Evolutionary conservation across 768 basidiomycete genomes (phyloP).

Genomic region (Boletus reticulatus): DNA sequence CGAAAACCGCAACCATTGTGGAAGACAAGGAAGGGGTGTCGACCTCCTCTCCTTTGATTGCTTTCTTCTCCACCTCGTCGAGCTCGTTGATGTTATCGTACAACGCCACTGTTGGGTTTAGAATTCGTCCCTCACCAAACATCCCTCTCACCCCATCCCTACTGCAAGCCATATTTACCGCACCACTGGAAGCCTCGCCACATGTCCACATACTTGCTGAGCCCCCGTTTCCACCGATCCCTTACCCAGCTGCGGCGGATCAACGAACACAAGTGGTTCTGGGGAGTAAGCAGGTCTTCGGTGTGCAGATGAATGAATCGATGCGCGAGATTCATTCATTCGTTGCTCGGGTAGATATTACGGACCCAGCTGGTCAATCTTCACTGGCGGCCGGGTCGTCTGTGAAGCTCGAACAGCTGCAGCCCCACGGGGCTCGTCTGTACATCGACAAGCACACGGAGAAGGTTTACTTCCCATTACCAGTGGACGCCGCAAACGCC

Average conservation of each 20-base stretch:
- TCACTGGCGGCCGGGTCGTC: constrained; percentile 16
- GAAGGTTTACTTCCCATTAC: constrained; percentile 41
- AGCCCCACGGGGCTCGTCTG: constrained; percentile 1
- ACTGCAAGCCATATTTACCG: constrained; percentile 19
- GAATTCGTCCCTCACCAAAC: constrained; percentile 17
- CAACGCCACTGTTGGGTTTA: constrained; percentile 16
- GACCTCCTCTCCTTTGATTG: constrained; percentile 18
- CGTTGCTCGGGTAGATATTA: constrained; percentile 19
- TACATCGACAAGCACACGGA: constrained; percentile 20
- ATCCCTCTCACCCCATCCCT: not conserved
- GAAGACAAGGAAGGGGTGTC: constrained; percentile 19
- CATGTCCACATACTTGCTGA: constrained; percentile 25
- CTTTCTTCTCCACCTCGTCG: constrained; percentile 24
- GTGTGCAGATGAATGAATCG: constrained; percentile 15
- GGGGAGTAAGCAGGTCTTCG: constrained; percentile 16
- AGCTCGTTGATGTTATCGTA: constrained; percentile 13
- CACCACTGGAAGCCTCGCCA: constrained; percentile 16
- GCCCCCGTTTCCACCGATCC: constrained; percentile 10
- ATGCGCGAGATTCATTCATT: constrained; percentile 16
- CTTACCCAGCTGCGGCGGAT: constrained; percentile 8
- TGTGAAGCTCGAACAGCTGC: constrained; percentile 15
- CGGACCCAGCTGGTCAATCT: constrained; percentile 18
- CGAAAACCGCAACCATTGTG: constrained; percentile 17
- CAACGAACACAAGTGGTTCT: not conserved
- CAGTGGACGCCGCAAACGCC: constrained; percentile 35